Evolutionary conservation across 345 rosid genomes (phyloP).

Genomic region (Turnera subulata): DNA sequence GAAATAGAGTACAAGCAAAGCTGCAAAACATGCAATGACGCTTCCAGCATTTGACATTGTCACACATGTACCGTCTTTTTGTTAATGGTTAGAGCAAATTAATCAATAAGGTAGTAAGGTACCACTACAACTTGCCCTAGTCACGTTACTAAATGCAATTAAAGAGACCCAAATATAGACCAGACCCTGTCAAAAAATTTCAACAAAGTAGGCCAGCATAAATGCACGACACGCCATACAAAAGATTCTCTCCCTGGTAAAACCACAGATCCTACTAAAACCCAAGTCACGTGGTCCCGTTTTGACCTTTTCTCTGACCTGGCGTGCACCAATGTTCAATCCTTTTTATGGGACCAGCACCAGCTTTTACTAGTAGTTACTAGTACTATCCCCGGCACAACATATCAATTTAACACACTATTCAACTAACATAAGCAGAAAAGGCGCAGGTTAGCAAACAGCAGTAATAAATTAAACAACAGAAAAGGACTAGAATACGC

Average conservation of each 20-base stretch:
- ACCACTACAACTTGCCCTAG: too few species aligned
- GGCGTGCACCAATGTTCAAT: slow-evolving; percentile 1
- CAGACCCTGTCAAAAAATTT: too few species aligned
- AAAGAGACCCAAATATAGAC: too few species aligned
- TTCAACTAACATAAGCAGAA: background rate
- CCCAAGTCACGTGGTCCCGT: slow-evolving; percentile 5
- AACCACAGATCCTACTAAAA: background rate
- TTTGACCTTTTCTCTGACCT: background rate
- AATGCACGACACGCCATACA: slow-evolving; percentile 8
- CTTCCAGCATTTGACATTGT: too few species aligned
- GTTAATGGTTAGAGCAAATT: too few species aligned
- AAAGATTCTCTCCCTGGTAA: slow-evolving; percentile 10
- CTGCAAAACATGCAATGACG: too few species aligned
- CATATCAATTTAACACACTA: background rate
- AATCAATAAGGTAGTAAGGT: too few species aligned
- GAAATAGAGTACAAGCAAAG: too few species aligned
- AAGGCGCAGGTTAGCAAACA: background rate
- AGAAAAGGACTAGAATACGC: slow-evolving; percentile 21
- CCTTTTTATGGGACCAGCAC: background rate
- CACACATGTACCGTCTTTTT: too few species aligned
- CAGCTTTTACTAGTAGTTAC: background rate
- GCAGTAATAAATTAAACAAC: background rate
- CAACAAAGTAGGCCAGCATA: too few species aligned
- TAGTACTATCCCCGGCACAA: background rate
- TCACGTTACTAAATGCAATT: too few species aligned